Evolutionary conservation across 768 basidiomycete species (phyloP).

Genomic region (Mycena metata): DNA sequence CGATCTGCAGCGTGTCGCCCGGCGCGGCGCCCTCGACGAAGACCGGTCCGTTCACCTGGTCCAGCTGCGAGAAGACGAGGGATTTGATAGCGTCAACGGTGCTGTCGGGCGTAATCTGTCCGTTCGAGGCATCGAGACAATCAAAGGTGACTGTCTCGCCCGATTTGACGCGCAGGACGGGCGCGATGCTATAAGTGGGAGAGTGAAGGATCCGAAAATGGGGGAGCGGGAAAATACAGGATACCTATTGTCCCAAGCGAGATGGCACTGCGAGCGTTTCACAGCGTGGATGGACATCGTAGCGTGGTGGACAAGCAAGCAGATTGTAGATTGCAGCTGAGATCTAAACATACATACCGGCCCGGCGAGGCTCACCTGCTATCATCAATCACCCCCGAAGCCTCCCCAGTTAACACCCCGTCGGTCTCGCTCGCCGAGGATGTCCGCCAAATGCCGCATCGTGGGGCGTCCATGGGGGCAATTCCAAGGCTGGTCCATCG

Average conservation of each 20-base stretch:
- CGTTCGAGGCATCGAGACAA: constrained; percentile 75
- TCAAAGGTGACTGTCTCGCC: constrained; percentile 70
- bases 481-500: constrained; percentile 89
- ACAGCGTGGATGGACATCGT: constrained; percentile 66
- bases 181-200: constrained; percentile 58
- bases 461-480: constrained; percentile 91
- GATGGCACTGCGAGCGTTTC: constrained; percentile 64
- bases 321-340: constrained; percentile 6
- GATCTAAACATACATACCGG: background rate
- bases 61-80: constrained; percentile 62
- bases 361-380: background rate
- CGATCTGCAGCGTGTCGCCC: constrained; percentile 72
- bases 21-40: constrained; percentile 64
- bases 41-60: constrained; percentile 73
- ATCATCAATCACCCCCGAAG: constrained; percentile 5
- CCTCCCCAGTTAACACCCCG: constrained; percentile 20
- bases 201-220: background rate
- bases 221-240: constrained; percentile 8
- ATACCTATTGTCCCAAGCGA: constrained; percentile 74
- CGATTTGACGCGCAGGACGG: constrained; percentile 62
- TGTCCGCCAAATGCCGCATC: constrained; percentile 80
- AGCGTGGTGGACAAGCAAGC: background rate
- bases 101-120: constrained; percentile 64
- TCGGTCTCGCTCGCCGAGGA: constrained; percentile 44
- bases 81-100: constrained; percentile 52